Evolutionary conservation across 768 basidiomycete species (phyloP).

Genomic region (Astraeus odoratus): DNA sequence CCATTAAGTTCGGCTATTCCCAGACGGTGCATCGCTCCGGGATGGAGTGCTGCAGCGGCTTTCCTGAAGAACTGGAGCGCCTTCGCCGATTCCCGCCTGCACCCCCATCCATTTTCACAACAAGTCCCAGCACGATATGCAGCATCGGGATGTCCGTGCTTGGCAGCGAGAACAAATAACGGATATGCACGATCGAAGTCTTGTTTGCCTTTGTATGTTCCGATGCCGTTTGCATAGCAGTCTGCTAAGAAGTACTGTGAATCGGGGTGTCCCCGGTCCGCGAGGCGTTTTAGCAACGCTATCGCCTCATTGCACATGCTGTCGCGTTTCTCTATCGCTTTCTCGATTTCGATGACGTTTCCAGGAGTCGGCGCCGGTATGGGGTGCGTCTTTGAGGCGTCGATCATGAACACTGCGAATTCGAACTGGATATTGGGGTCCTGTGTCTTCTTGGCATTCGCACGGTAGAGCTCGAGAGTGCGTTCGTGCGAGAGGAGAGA

Average conservation of each 20-base stretch:
- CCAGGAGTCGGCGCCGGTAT: conserved; percentile 63
- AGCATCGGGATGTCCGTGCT: conserved; percentile 94
- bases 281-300: conserved; percentile 79
- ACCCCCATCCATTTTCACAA: conserved; percentile 99
- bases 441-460: conserved; percentile 97
- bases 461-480: conserved; percentile 93
- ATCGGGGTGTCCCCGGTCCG: conserved; percentile 88
- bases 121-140: conserved; percentile 95
- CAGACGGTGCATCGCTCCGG: conserved; percentile 93
- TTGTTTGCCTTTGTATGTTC: conserved; percentile 81
- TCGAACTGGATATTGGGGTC: conserved; percentile 97
- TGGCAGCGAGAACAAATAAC: conserved; percentile 90
- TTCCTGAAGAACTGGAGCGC: conserved; percentile 92
- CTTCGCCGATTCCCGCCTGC: conserved; percentile 85
- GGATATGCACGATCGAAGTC: conserved; percentile 98
- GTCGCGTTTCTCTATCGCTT: conserved; percentile 74
- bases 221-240: conserved; percentile 98
- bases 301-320: conserved; percentile 88
- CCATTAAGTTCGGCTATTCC: conserved; percentile 96
- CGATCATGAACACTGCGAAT: conserved; percentile 98
- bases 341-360: conserved; percentile 76
- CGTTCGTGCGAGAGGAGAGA: conserved; percentile 91
- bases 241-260: conserved; percentile 98
- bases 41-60: conserved; percentile 85
- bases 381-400: conserved; percentile 86